A percentile compares a stretch with the other conserved stretches of the same genome.
Conservation (phyloP, 106 monocot species). For the Triglochin maritima region DNA sequence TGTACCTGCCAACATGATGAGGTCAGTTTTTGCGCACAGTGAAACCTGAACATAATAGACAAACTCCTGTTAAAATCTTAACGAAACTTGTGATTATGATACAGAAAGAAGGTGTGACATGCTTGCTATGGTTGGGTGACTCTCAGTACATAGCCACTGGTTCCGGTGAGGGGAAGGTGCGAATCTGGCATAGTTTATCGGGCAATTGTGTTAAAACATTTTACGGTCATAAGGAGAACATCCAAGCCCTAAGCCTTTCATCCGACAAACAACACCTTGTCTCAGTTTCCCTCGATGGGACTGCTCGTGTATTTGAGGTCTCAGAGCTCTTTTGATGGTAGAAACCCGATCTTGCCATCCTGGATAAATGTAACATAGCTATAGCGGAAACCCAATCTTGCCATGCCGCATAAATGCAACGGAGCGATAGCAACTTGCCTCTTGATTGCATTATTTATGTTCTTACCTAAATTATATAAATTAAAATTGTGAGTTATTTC, state of each 20-base stretch:
- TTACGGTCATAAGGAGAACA: constrained; percentile 38
- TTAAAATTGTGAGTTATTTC: too few species aligned
- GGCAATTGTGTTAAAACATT: constrained; percentile 54
- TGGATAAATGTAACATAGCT: too few species aligned
- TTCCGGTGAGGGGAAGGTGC: constrained; percentile 67
- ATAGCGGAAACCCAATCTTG: too few species aligned
- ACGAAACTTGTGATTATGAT: too few species aligned
- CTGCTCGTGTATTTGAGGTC: constrained; percentile 54
- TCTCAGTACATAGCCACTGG: constrained; percentile 65
- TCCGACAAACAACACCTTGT: constrained; percentile 50
- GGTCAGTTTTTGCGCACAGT: constrained; percentile 14
- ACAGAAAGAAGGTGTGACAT: constrained; percentile 64
- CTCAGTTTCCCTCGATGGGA: constrained; percentile 59
- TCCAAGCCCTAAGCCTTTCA: constrained; percentile 49
- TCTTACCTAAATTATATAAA: too few species aligned
- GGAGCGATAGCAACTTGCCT: too few species aligned
- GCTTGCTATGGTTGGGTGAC: constrained; percentile 56
- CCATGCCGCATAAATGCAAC: too few species aligned
- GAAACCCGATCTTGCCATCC: background rate
- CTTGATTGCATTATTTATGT: too few species aligned
- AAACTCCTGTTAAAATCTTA: background rate
- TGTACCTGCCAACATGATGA: constrained; percentile 59
- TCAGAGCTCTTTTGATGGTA: constrained; percentile 4
- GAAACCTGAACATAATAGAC: background rate
- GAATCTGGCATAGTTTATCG: constrained; percentile 77